A percentile compares a stretch with the other conserved stretches of the same genome.
Evolutionary conservation across 768 basidiomycete genomes (phyloP).

Genomic region (Auricularia auricula-judae): DNA sequence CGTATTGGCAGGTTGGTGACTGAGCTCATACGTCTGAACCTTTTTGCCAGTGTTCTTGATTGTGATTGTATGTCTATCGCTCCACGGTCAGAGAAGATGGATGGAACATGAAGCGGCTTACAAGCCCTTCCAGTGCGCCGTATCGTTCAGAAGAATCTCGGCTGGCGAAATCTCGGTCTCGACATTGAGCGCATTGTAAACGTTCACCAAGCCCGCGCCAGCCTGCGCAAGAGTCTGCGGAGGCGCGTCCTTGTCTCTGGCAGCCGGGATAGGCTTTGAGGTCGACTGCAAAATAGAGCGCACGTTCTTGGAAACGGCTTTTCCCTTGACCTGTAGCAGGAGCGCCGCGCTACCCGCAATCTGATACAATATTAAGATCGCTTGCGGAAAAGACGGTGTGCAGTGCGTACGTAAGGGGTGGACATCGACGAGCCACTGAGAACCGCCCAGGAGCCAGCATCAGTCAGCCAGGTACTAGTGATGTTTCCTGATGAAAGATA

Average conservation of each 20-base stretch:
- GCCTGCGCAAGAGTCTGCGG: slow-evolving; percentile 41
- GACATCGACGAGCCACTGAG: too few relatives aligned
- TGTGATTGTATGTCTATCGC: slow-evolving; percentile 13
- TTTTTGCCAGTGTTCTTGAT: slow-evolving; percentile 39
- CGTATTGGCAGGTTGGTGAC: slow-evolving; percentile 47
- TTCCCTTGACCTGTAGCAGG: slow-evolving; percentile 31
- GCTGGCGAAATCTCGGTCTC: slow-evolving; percentile 42
- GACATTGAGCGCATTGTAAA: slow-evolving; percentile 44
- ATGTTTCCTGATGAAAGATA: slow-evolving; percentile 11
- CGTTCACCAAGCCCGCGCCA: slow-evolving; percentile 46
- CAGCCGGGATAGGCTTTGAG: slow-evolving; percentile 30
- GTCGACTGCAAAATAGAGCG: slow-evolving; percentile 39
- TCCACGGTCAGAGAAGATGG: too few relatives aligned
- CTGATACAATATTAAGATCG: slow-evolving; percentile 30
- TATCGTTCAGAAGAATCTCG: slow-evolving; percentile 55
- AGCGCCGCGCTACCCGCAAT: slow-evolving; percentile 35
- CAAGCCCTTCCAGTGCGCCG: slow-evolving; percentile 34
- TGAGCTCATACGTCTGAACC: slow-evolving; percentile 33
- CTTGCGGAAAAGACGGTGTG: not conserved
- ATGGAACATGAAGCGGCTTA: too few relatives aligned
- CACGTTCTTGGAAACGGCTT: slow-evolving; percentile 19
- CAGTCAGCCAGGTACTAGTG: slow-evolving; percentile 33
- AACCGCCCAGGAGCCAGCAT: too few relatives aligned
- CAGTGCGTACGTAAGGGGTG: too few relatives aligned
- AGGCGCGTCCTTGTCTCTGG: slow-evolving; percentile 36